phyloP scores from a whole-genome alignment of 306 rosid species.

The Ormosia emarginata region DNA sequence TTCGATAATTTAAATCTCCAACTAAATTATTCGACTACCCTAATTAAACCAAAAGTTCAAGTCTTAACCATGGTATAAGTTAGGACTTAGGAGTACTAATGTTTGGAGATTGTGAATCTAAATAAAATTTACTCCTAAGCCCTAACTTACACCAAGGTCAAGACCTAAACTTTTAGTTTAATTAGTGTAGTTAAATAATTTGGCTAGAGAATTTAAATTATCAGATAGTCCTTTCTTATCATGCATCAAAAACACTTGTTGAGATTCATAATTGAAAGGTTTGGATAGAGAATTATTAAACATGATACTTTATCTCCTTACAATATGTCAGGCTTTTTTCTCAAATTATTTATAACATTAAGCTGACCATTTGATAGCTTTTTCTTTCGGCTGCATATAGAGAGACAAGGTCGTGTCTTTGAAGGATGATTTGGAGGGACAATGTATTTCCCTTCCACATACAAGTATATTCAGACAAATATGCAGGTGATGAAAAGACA shows the following conservation, averaged over 20 bases:
- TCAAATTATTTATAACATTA: conserved; percentile 12
- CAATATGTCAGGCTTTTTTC: background rate
- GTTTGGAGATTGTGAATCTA: conserved; percentile 2
- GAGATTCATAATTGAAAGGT: conserved; percentile 93
- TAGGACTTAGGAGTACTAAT: background rate
- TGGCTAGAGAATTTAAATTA: conserved; percentile 99
- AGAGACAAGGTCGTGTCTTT: conserved; percentile 76
- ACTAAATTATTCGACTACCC: conserved; percentile 88
- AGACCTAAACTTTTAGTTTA: conserved; percentile 22
- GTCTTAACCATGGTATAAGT: too few relatives aligned
- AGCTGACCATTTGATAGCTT: conserved; percentile 27
- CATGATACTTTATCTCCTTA: conserved; percentile 31
- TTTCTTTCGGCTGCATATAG: conserved; percentile 72
- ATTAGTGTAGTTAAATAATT: conserved; percentile 70
- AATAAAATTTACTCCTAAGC: background rate
- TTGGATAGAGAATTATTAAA: conserved; percentile 90
- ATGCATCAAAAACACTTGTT: conserved; percentile 80
- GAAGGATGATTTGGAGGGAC: conserved; percentile 90
- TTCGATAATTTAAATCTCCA: conserved; percentile 92
- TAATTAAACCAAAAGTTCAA: conserved; percentile 26
- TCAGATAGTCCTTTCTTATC: conserved; percentile 86
- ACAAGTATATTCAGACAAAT: conserved; percentile 94
- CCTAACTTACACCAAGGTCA: background rate
- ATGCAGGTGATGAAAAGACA: conserved; percentile 80
- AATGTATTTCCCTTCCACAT: conserved; percentile 97